Conservation (phyloP, 2,329 filamentous ascomycete species). For the Penicillium hesseltinei region DNA sequence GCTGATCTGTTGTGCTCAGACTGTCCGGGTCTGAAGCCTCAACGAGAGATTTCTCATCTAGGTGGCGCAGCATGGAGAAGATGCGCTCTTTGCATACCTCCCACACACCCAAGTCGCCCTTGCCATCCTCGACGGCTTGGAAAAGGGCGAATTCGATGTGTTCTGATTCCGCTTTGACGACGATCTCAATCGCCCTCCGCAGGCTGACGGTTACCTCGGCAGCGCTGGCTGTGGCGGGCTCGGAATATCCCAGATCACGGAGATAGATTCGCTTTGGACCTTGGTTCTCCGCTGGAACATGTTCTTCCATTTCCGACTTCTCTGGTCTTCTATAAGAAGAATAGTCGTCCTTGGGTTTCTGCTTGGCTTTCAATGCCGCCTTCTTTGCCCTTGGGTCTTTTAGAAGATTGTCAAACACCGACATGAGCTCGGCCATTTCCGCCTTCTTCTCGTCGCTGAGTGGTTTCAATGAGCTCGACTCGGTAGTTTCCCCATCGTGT, state of each 20-base stretch:
- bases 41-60: slow-evolving; percentile 18
- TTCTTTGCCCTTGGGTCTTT: slow-evolving; percentile 6
- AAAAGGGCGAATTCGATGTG: slow-evolving; percentile 35
- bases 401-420: slow-evolving; percentile 10
- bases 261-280: slow-evolving; percentile 4
- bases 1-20: neutral
- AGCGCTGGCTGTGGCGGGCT: slow-evolving; percentile 7
- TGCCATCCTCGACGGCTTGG: slow-evolving; percentile 26
- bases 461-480: neutral
- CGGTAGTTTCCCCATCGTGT: slow-evolving; percentile 1
- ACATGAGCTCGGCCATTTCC: slow-evolving; percentile 26
- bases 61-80: slow-evolving; percentile 37
- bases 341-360: slow-evolving; percentile 1
- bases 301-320: neutral
- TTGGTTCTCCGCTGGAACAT: neutral
- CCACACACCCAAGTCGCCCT: slow-evolving; percentile 40
- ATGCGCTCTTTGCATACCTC: slow-evolving; percentile 40
- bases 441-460: slow-evolving; percentile 15
- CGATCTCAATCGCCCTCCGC: slow-evolving; percentile 23
- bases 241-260: slow-evolving; percentile 19
- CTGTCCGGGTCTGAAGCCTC: neutral
- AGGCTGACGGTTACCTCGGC: slow-evolving; percentile 18
- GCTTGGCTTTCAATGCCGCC: neutral
- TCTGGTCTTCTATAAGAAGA: neutral
- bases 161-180: slow-evolving; percentile 30